Conservation (phyloP, 257 asterid species). For the Leonotis leonurus region DNA sequence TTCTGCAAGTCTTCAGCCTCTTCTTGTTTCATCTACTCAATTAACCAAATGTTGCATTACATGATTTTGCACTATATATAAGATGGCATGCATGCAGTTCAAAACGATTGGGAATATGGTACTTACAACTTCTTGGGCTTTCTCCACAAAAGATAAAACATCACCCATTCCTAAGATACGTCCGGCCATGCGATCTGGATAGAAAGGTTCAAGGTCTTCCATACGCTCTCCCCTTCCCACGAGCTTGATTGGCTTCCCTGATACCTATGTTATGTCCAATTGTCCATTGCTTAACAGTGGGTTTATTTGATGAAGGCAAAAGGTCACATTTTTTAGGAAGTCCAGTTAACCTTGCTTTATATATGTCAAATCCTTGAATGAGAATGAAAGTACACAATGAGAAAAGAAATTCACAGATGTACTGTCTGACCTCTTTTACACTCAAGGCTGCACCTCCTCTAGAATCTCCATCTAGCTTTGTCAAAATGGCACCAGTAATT, state of each 20-base stretch:
- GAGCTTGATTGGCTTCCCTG: conserved; percentile 98
- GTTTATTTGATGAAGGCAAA: no score
- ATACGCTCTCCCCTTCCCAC: conserved; percentile 97
- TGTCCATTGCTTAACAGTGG: no score
- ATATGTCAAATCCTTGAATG: no score
- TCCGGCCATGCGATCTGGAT: conserved; percentile 98
- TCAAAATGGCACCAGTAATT: conserved; percentile 94
- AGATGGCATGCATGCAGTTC: no score
- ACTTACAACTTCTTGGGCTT: conserved; percentile 98
- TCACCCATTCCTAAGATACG: conserved; percentile 99
- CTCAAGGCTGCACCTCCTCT: conserved; percentile 99
- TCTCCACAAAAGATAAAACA: conserved; percentile 94
- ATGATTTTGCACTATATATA: no score
- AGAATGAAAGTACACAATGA: not conserved
- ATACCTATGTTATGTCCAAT: conserved; percentile 54
- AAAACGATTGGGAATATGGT: conserved; percentile 16
- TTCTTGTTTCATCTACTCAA: conserved; percentile 83
- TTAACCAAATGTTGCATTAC: conserved; percentile 1
- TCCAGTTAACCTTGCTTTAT: no score
- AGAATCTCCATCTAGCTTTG: conserved; percentile 97
- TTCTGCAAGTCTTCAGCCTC: conserved; percentile 97
- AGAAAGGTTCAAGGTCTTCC: conserved; percentile 99
- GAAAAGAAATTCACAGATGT: not conserved
- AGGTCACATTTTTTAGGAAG: no score
- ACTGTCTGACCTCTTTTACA: conserved; percentile 72